These are phyloP conservation scores for Danielia oregonensis DNA, from an alignment of 805 yeast genomes.

Conservation along the genomic window DNA sequence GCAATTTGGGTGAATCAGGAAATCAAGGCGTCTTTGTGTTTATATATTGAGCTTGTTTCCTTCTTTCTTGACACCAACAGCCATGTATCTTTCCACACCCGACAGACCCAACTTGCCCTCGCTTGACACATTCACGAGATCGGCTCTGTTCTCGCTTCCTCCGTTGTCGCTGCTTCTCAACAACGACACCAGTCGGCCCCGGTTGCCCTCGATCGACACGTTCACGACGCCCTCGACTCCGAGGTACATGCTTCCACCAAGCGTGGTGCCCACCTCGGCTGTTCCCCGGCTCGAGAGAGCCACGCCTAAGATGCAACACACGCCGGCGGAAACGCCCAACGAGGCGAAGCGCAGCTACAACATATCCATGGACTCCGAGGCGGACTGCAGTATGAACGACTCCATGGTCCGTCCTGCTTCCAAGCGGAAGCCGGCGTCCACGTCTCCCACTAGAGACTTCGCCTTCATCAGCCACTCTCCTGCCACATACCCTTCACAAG, in stretches of 20 bases:
- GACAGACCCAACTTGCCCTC: conserved; percentile 29
- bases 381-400: conserved; percentile 8
- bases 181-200: conserved; percentile 13
- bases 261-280: conserved; percentile 4
- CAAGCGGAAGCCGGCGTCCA: conserved; percentile 22
- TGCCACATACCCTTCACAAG: conserved; percentile 77
- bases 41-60: not conserved
- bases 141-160: conserved; percentile 30
- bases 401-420: conserved; percentile 12
- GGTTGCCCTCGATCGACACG: conserved; percentile 26
- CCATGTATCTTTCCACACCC: conserved; percentile 23
- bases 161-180: conserved; percentile 36
- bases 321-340: not conserved
- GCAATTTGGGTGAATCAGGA: conserved; percentile 11
- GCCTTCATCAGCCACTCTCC: conserved; percentile 95
- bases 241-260: conserved; percentile 8
- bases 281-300: conserved; percentile 6
- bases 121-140: conserved; percentile 15
- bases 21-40: not conserved
- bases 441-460: conserved; percentile 33
- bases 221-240: conserved; percentile 20
- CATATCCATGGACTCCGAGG: conserved; percentile 9
- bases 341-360: too few species aligned
- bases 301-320: not conserved
- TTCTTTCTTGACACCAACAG: conserved; percentile 1